phyloP scores from a whole-genome alignment of 768 basidiomycete genomes.

The Aureoboletus auriporus region DNA sequence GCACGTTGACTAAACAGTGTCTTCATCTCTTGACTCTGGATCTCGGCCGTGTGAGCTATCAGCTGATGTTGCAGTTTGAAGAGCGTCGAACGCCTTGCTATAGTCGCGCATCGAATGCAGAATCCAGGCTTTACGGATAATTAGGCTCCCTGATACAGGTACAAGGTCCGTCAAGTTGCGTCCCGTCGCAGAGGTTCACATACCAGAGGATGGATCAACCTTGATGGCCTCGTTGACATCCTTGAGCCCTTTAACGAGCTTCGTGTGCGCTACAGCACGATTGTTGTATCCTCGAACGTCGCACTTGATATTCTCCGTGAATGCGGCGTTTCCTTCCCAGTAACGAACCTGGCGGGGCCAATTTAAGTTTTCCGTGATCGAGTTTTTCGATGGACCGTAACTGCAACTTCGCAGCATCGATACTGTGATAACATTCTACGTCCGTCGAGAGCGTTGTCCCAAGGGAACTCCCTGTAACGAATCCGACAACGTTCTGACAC shows the following conservation, averaged over 20 bases:
- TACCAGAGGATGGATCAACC: conserved; percentile 82
- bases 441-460: too few relatives aligned
- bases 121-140: conserved; percentile 87
- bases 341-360: too few relatives aligned
- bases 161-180: neutral
- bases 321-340: too few relatives aligned
- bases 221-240: conserved; percentile 93
- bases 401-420: too few relatives aligned
- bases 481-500: too few relatives aligned
- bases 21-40: conserved; percentile 76
- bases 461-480: too few relatives aligned
- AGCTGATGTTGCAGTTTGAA: conserved; percentile 70
- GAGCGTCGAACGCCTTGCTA: conserved; percentile 78
- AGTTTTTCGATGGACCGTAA: too few relatives aligned
- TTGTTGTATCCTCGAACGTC: conserved; percentile 95
- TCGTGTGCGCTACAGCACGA: conserved; percentile 95
- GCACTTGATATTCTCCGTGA: conserved; percentile 92
- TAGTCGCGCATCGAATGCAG: conserved; percentile 89
- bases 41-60: conserved; percentile 88
- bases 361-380: too few relatives aligned
- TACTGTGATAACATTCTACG: too few relatives aligned
- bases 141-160: conserved; percentile 67
- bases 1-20: conserved; percentile 72
- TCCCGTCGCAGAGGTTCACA: conserved; percentile 16
- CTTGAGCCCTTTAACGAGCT: conserved; percentile 92